Percentiles rank a stretch among this genome's conserved stretches.
Evolutionary conservation across 2,329 filamentous ascomycete species (phyloP).

Genomic region (Nemania serpens): DNA sequence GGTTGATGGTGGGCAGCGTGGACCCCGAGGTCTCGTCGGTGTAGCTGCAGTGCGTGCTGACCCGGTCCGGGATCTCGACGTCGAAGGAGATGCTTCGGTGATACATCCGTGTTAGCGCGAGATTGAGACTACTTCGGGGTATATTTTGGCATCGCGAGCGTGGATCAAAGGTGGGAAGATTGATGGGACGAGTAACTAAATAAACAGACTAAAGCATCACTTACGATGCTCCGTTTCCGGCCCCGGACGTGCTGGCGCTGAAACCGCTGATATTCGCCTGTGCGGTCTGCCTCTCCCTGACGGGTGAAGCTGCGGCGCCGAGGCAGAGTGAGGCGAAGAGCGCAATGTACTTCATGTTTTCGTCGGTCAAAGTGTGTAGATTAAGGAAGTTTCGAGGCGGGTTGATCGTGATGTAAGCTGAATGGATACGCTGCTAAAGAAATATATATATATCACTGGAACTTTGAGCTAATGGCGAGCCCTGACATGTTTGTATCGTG

Average conservation of each 20-base stretch:
- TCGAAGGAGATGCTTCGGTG: constrained; percentile 30
- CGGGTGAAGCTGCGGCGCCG: constrained; percentile 28
- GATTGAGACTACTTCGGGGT: background rate
- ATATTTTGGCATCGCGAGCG: too few species aligned
- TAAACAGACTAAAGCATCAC: background rate
- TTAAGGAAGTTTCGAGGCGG: too few species aligned
- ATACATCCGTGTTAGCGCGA: background rate
- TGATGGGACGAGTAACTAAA: too few species aligned
- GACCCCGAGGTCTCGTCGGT: constrained; percentile 27
- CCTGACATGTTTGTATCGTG: background rate
- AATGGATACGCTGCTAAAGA: background rate
- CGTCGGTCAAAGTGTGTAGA: background rate
- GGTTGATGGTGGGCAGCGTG: constrained; percentile 29
- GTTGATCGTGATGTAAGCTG: too few species aligned
- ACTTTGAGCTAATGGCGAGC: background rate
- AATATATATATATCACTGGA: constrained; percentile 3
- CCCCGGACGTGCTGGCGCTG: constrained; percentile 27
- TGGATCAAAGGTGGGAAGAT: too few species aligned
- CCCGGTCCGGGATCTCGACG: constrained; percentile 25
- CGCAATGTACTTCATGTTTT: constrained; percentile 32
- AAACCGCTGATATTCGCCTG: constrained; percentile 31
- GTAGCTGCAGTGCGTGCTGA: constrained; percentile 31
- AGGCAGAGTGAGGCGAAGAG: constrained; percentile 32
- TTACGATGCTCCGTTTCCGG: constrained; percentile 34
- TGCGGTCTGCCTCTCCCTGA: constrained; percentile 22